Conservation (phyloP, 1,284 basidiomycete genomes). For the Termitomyces sp. region DNA sequence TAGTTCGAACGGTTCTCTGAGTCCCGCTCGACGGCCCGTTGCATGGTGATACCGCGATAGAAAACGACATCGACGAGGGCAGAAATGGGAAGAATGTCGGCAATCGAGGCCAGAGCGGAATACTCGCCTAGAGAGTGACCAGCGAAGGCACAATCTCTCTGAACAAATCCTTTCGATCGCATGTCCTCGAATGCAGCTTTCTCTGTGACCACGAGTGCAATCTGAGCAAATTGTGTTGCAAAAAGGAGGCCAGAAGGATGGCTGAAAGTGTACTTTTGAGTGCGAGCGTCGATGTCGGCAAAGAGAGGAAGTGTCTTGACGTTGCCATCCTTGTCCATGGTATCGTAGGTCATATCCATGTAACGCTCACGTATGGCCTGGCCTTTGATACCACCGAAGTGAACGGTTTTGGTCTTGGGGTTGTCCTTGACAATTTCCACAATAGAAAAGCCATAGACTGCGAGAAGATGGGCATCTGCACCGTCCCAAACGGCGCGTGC, state of each 20-base stretch:
- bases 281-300: slow-evolving; percentile 87
- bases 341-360: slow-evolving; percentile 99
- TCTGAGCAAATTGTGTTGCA: slow-evolving; percentile 98
- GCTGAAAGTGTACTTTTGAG: slow-evolving; percentile 94
- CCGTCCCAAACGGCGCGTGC: slow-evolving; percentile 97
- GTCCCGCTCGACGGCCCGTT: slow-evolving; percentile 95
- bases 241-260: slow-evolving; percentile 94
- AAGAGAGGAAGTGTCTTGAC: slow-evolving; percentile 94
- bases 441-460: slow-evolving; percentile 97
- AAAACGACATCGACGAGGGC: slow-evolving; percentile 98
- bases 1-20: slow-evolving; percentile 91
- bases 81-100: slow-evolving; percentile 92
- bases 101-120: slow-evolving; percentile 94
- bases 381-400: slow-evolving; percentile 98
- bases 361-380: slow-evolving; percentile 97
- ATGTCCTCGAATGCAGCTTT: slow-evolving; percentile 98
- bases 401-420: slow-evolving; percentile 95
- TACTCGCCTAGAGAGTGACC: slow-evolving; percentile 99
- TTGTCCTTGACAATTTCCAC: slow-evolving; percentile 98
- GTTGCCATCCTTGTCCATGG: slow-evolving; percentile 91
- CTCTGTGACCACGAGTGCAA: slow-evolving; percentile 95
- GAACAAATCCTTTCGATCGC: slow-evolving; percentile 92
- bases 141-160: slow-evolving; percentile 88
- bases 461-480: slow-evolving; percentile 88
- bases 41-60: slow-evolving; percentile 99